These are phyloP conservation scores for Cyclocybe cylindracea DNA, from an alignment of 768 basidiomycete genomes.

Conservation along the genomic window DNA sequence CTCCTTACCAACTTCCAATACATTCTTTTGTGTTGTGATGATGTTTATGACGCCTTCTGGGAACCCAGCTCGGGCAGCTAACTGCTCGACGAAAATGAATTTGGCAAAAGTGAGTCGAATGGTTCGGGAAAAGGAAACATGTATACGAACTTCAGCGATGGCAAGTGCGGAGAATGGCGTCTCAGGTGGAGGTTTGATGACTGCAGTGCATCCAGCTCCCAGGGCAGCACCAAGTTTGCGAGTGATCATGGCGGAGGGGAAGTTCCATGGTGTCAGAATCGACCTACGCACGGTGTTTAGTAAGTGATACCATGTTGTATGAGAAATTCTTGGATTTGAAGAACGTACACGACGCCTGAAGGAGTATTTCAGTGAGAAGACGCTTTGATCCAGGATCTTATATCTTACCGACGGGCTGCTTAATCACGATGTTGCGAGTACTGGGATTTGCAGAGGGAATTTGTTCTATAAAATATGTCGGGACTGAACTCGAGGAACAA, in stretches of 20 bases:
- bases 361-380: constrained; percentile 2
- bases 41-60: constrained; percentile 96
- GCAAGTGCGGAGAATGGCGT: constrained; percentile 94
- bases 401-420: constrained; percentile 82
- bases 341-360: constrained; percentile 42
- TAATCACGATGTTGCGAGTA: constrained; percentile 84
- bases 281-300: constrained; percentile 44
- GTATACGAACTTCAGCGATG: constrained; percentile 68
- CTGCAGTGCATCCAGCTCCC: constrained; percentile 94
- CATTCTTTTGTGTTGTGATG: constrained; percentile 84
- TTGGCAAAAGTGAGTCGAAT: neutral
- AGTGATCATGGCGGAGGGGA: constrained; percentile 93
- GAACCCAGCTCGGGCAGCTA: constrained; percentile 86
- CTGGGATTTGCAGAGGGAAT: constrained; percentile 75
- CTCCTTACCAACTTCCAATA: constrained; percentile 87
- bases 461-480: constrained; percentile 52
- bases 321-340: neutral
- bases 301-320: neutral
- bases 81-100: constrained; percentile 38
- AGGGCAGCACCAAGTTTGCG: constrained; percentile 89
- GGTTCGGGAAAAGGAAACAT: constrained; percentile 1
- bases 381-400: neutral
- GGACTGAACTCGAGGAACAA: neutral
- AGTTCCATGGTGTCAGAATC: constrained; percentile 89
- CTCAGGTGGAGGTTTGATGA: constrained; percentile 94